Percentiles rank a stretch among this genome's conserved stretches.
These are phyloP conservation scores for Plectranthus barbatus DNA, from an alignment of 257 asterid genomes.

Conservation along the genomic window DNA sequence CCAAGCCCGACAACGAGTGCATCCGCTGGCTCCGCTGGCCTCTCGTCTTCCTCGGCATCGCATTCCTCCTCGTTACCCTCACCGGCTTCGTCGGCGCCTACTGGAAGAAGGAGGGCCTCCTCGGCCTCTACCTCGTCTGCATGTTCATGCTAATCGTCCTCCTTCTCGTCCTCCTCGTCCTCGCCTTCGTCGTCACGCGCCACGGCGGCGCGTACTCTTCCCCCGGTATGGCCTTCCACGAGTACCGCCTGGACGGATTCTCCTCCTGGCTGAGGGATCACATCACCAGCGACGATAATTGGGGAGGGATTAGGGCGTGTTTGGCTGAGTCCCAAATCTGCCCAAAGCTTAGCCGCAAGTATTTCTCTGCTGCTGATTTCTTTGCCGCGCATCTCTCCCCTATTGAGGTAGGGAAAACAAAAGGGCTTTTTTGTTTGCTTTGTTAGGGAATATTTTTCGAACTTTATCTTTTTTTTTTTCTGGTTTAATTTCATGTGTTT, in stretches of 20 bases:
- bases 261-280: constrained; percentile 78
- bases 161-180: constrained; percentile 50
- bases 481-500: too few relatives aligned
- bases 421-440: background rate
- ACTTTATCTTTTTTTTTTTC: too few relatives aligned
- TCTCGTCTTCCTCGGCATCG: constrained; percentile 59
- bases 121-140: constrained; percentile 66
- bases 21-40: constrained; percentile 98
- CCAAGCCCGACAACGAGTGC: constrained; percentile 93
- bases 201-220: constrained; percentile 54
- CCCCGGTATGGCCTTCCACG: constrained; percentile 48
- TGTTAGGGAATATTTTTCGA: too few relatives aligned
- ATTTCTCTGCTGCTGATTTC: constrained; percentile 52
- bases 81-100: constrained; percentile 83
- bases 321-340: constrained; percentile 65
- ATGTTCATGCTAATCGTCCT: constrained; percentile 85
- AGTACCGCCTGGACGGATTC: constrained; percentile 63
- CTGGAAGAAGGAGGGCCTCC: constrained; percentile 69
- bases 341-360: constrained; percentile 40
- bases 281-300: constrained; percentile 42
- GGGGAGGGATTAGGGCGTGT: constrained; percentile 84
- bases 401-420: constrained; percentile 46
- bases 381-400: constrained; percentile 77
- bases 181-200: constrained; percentile 82
- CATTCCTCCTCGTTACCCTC: constrained; percentile 54